These are phyloP conservation scores for Alopecurus myosuroides DNA, from an alignment of 176 grass and related monocot genomes.

Conservation along the genomic window DNA sequence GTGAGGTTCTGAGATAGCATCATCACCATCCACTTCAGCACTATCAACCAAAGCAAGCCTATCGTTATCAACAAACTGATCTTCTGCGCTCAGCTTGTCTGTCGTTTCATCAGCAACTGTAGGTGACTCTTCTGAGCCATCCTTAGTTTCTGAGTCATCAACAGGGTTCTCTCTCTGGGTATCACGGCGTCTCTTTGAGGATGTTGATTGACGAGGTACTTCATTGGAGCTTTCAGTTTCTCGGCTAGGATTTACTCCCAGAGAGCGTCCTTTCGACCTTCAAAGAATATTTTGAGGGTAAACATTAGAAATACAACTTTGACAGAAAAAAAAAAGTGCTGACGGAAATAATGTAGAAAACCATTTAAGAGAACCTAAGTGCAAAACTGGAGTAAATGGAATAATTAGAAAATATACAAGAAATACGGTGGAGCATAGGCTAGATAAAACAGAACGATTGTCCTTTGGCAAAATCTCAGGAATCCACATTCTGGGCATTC, in stretches of 20 bases:
- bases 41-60: slow-evolving; percentile 55
- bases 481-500: slow-evolving; percentile 4
- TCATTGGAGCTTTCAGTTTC: slow-evolving; percentile 45
- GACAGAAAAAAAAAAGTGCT: not conserved
- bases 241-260: slow-evolving; percentile 23
- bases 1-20: slow-evolving; percentile 55
- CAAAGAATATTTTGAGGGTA: slow-evolving; percentile 10
- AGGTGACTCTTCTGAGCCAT: slow-evolving; percentile 45
- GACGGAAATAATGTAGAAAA: not conserved
- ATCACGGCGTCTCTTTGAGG: slow-evolving; percentile 38
- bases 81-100: slow-evolving; percentile 62
- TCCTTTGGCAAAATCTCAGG: not conserved
- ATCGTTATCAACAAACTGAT: slow-evolving; percentile 47
- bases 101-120: slow-evolving; percentile 34
- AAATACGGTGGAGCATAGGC: not conserved
- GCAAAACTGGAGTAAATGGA: not conserved
- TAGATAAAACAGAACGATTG: not conserved
- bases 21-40: slow-evolving; percentile 63
- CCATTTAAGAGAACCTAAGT: not conserved
- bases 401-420: not conserved
- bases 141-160: slow-evolving; percentile 53
- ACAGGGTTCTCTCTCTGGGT: slow-evolving; percentile 38
- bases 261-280: slow-evolving; percentile 45
- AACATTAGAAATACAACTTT: slow-evolving; percentile 17
- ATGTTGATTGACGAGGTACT: slow-evolving; percentile 30